These are phyloP conservation scores for Fragosphaeria purpurea DNA, from an alignment of 2,329 filamentous ascomycete species.

Conservation along the genomic window DNA sequence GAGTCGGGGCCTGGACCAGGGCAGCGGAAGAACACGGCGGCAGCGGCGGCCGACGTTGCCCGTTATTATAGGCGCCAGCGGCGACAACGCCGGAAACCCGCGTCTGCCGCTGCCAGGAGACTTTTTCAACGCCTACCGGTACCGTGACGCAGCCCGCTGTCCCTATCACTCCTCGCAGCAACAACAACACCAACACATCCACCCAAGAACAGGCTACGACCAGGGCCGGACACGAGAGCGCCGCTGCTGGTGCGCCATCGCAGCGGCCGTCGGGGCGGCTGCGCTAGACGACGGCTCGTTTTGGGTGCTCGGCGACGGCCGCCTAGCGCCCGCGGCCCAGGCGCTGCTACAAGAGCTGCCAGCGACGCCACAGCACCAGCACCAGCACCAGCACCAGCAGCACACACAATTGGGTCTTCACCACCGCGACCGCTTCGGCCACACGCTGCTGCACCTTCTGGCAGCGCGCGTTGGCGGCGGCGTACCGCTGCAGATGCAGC, in stretches of 20 bases:
- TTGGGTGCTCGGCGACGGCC: conserved; percentile 18
- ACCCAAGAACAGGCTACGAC: not conserved
- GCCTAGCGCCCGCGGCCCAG: conserved; percentile 19
- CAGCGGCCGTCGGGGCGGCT: conserved; percentile 14
- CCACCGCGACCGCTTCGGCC: conserved; percentile 33
- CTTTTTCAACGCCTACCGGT: conserved; percentile 28
- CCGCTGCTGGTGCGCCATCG: conserved; percentile 24
- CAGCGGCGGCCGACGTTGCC: not conserved
- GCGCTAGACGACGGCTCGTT: conserved; percentile 14
- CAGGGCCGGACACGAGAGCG: conserved; percentile 8
- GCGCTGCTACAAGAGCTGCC: conserved; percentile 14
- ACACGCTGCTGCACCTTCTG: conserved; percentile 37
- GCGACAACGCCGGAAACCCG: conserved; percentile 11
- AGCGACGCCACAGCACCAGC: conserved; percentile 2
- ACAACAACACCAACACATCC: not conserved
- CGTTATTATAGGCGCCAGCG: conserved; percentile 9
- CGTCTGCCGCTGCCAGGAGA: conserved; percentile 37
- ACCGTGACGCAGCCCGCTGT: conserved; percentile 12
- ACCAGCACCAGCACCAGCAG: conserved; percentile 3
- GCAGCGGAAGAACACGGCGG: not conserved
- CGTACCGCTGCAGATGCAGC: conserved; percentile 12
- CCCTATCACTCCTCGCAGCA: not conserved
- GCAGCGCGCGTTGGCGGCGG: conserved; percentile 26
- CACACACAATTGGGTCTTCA: conserved; percentile 12
- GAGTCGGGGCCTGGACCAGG: conserved; percentile 2